phyloP scores from a whole-genome alignment of 352 stramenopile genomes.

The Aphanomyces euteiches region DNA sequence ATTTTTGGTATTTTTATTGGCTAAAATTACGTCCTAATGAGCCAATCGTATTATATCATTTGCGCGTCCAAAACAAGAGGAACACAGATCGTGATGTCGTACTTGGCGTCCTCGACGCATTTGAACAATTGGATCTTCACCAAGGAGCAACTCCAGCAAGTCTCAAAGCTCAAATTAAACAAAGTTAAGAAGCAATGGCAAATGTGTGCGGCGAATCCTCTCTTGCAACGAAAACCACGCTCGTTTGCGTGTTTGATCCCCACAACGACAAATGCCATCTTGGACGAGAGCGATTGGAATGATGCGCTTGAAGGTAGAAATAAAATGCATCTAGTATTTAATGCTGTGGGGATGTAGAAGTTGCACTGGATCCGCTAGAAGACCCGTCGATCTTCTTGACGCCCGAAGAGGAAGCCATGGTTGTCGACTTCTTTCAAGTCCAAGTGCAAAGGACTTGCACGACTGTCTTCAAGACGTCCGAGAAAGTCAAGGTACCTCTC shows the following conservation, averaged over 20 bases:
- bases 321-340: slow-evolving; percentile 38
- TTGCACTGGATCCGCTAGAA: slow-evolving; percentile 50
- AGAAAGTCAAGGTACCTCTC: slow-evolving; percentile 64
- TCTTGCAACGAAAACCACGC: slow-evolving; percentile 52
- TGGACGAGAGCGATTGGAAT: slow-evolving; percentile 71
- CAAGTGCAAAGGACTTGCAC: slow-evolving; percentile 84
- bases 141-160: slow-evolving; percentile 49
- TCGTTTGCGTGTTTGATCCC: slow-evolving; percentile 78
- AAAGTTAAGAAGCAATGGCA: slow-evolving; percentile 50
- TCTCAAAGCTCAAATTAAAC: slow-evolving; percentile 58
- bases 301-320: slow-evolving; percentile 48
- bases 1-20: background rate
- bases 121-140: slow-evolving; percentile 88
- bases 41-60: slow-evolving; percentile 15
- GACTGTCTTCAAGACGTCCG: slow-evolving; percentile 78
- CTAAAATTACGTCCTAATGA: slow-evolving; percentile 1
- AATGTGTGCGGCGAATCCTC: slow-evolving; percentile 35
- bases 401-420: slow-evolving; percentile 54
- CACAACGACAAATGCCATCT: slow-evolving; percentile 51
- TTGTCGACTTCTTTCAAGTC: slow-evolving; percentile 72
- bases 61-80: background rate
- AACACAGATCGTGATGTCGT: slow-evolving; percentile 50
- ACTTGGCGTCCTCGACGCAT: slow-evolving; percentile 79
- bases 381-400: slow-evolving; percentile 43
- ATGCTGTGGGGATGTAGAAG: slow-evolving; percentile 41